These are phyloP conservation scores for Phyllosticta paracitricarpa DNA, from an alignment of 2,329 filamentous ascomycete species.

Conservation along the genomic window DNA sequence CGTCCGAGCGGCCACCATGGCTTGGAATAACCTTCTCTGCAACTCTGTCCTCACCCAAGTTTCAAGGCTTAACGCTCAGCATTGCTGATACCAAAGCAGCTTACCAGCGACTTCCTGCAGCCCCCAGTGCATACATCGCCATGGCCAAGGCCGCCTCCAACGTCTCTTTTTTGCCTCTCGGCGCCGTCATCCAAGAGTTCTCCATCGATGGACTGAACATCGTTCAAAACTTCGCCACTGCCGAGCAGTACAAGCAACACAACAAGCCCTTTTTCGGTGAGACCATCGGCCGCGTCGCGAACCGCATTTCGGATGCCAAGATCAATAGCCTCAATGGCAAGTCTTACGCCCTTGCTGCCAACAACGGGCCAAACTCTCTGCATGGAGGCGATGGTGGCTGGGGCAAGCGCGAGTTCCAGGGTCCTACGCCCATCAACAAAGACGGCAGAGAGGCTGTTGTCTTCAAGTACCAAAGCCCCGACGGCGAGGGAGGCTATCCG, in stretches of 20 bases:
- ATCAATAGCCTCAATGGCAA: conserved; percentile 64
- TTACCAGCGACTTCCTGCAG: not conserved
- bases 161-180: conserved; percentile 55
- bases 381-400: conserved; percentile 55
- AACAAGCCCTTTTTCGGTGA: conserved; percentile 81
- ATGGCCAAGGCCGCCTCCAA: conserved; percentile 7
- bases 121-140: not conserved
- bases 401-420: conserved; percentile 70
- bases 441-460: conserved; percentile 32
- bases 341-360: conserved; percentile 59
- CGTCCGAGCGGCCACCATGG: not conserved
- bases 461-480: conserved; percentile 51
- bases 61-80: not conserved
- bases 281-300: conserved; percentile 77
- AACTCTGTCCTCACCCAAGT: not conserved
- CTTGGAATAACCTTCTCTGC: not conserved
- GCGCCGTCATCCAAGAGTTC: conserved; percentile 75
- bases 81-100: not conserved
- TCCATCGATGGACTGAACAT: conserved; percentile 71
- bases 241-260: conserved; percentile 63
- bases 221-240: conserved; percentile 72
- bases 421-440: conserved; percentile 50
- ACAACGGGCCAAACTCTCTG: conserved; percentile 64
- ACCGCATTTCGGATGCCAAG: conserved; percentile 64
- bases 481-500: conserved; percentile 85